Evolutionary conservation across 306 rosid species (phyloP), one percentile per base, ranked within the genome.

Genomic region (Cyclanthera cordifolia): DNA sequence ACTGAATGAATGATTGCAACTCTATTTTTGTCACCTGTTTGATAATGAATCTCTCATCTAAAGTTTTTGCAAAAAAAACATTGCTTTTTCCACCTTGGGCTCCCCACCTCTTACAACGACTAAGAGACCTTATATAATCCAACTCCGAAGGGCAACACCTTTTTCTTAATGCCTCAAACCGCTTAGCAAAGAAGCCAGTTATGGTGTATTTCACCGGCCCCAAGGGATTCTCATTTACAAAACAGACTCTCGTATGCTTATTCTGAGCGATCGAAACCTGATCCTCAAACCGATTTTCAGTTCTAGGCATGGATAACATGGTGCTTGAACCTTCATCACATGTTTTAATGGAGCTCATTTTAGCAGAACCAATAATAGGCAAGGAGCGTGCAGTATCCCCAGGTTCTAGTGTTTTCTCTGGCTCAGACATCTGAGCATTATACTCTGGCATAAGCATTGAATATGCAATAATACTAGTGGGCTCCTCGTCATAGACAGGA

Each of bases 11-110:
- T 4, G 99, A 94, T 54, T 94, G 96, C 61, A 94, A 90, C 85
- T 94, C 99, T 16, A 88, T 94, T 82, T 94, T 94, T 47, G 95
- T 86, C 69, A 94, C 95, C 79, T 88, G 86, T 77, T 94, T 94
- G 82, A 94, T 79, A 70, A 94, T 82, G 78, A 94, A 94, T 60
- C 97, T 79, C 60, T 94, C 99, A 77, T 94, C 99, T 83, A 85
- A 78, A 68, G 92, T 86, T 85, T 94, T 94, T 0, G 99, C 99
- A 74, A 94, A 94, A 77, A 94, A 94, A 24, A 83, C 99, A 56
- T 94, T 94, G 77, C 97, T 94, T 88, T 94, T 94, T 15, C 99
- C 99, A 70, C 99, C 99, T 79, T 90, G 95, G 81, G 99, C 97
- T 75, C 95, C 84, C 99, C 99, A 94, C 72, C 84, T 86, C 86